phyloP scores from a whole-genome alignment of 345 rosid species.

The Ceriops decandra region DNA sequence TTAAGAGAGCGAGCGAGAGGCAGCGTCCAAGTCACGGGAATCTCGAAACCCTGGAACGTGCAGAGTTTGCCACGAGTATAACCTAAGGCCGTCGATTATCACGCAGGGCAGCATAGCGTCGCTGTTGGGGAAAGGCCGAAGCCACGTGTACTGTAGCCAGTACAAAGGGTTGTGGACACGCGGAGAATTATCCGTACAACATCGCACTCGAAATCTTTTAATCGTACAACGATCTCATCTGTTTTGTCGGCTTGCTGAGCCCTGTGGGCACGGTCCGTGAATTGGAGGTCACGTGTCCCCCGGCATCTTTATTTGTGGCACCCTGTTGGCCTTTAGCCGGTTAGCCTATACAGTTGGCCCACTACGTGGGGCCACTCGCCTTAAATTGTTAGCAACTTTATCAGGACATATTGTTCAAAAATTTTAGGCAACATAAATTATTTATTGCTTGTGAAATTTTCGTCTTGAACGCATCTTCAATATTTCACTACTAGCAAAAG shows the following conservation, averaged over 20 bases:
- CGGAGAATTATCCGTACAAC: slow-evolving; percentile 1
- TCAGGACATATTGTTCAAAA: too few relatives aligned
- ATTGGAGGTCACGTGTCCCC: too few relatives aligned
- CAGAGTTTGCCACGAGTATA: background rate
- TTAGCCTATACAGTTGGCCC: too few relatives aligned
- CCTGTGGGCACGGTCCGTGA: too few relatives aligned
- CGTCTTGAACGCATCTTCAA: too few relatives aligned
- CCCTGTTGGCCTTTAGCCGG: too few relatives aligned
- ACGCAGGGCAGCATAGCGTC: background rate
- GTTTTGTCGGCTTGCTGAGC: background rate
- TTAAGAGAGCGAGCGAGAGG: background rate
- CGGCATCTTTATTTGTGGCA: too few relatives aligned
- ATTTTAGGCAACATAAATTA: too few relatives aligned
- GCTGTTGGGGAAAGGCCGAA: background rate
- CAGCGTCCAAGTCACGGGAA: background rate
- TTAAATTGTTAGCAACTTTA: too few relatives aligned
- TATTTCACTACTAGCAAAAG: too few relatives aligned
- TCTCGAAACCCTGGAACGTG: background rate
- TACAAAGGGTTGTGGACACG: background rate
- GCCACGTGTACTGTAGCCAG: background rate
- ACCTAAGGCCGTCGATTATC: background rate
- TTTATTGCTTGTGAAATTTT: too few relatives aligned
- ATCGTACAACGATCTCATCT: background rate
- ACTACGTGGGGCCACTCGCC: too few relatives aligned
- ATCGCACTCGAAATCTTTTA: background rate